phyloP scores from a whole-genome alignment of 495 filamentous ascomycete species.

The Xylaria longipes region DNA sequence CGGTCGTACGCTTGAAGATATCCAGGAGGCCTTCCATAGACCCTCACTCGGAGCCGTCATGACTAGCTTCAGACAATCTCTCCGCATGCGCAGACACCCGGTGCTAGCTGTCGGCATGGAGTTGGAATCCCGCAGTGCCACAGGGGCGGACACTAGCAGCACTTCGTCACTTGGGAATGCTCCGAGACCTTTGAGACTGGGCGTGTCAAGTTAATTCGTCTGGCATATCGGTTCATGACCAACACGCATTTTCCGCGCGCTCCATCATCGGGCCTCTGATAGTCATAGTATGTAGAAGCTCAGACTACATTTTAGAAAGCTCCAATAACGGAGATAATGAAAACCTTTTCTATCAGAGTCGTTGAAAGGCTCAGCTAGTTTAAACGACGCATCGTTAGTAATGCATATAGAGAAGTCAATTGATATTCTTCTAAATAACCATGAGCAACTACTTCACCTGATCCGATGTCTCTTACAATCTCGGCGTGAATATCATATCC shows the following conservation, averaged over 20 bases:
- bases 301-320: too few relatives aligned
- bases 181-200: conserved; percentile 30
- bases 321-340: too few relatives aligned
- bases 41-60: conserved; percentile 27
- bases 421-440: too few relatives aligned
- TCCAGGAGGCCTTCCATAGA: conserved; percentile 60
- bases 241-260: background rate
- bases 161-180: conserved; percentile 29
- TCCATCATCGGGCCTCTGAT: too few relatives aligned
- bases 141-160: conserved; percentile 24
- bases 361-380: too few relatives aligned
- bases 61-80: conserved; percentile 22
- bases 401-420: too few relatives aligned
- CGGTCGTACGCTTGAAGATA: conserved; percentile 61
- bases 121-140: conserved; percentile 21
- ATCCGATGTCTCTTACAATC: too few relatives aligned
- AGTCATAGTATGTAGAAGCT: too few relatives aligned
- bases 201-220: conserved; percentile 14
- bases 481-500: too few relatives aligned
- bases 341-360: too few relatives aligned
- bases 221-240: background rate
- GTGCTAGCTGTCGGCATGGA: conserved; percentile 23
- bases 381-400: too few relatives aligned
- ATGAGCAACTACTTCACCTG: too few relatives aligned
- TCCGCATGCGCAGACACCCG: conserved; percentile 19